Percentiles rank a stretch among this genome's conserved stretches.
Evolutionary conservation across 208 protist species (phyloP).

Genomic region (Wallacemonas sp.): DNA sequence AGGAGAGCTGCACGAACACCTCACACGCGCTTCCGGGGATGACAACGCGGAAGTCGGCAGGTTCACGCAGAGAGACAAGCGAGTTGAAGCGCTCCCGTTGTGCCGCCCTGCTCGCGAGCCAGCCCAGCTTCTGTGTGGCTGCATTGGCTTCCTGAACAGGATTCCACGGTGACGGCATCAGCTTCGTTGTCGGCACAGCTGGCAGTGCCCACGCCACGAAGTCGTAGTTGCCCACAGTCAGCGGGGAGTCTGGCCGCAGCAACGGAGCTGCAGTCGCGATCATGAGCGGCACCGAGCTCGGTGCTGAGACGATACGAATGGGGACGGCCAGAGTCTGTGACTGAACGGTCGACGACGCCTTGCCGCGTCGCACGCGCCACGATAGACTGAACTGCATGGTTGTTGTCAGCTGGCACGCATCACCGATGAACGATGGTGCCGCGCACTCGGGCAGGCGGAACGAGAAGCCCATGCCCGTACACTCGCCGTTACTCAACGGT

Average conservation of each 20-base stretch:
- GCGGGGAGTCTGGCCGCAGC: not conserved
- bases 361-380: conserved; percentile 1
- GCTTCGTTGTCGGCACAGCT: not conserved
- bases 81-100: conserved; percentile 8
- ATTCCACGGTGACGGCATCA: not conserved
- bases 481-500: conserved; percentile 26
- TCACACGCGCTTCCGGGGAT: not conserved
- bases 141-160: not conserved
- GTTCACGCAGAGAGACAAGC: not conserved
- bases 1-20: not conserved
- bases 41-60: not conserved
- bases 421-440: conserved; percentile 48
- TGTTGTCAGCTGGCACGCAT: conserved; percentile 9
- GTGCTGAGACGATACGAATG: not conserved
- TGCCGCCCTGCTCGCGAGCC: not conserved
- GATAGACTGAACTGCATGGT: not conserved
- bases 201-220: not conserved
- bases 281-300: not conserved
- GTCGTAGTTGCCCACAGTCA: not conserved
- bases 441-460: conserved; percentile 52
- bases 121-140: not conserved
- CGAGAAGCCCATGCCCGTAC: conserved; percentile 16
- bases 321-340: not conserved
- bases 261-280: not conserved
- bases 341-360: conserved; percentile 4